These are phyloP conservation scores for Bifiguratus adelaidae DNA, from an alignment of 192 early-diverging fungal species.

Conservation along the genomic window DNA sequence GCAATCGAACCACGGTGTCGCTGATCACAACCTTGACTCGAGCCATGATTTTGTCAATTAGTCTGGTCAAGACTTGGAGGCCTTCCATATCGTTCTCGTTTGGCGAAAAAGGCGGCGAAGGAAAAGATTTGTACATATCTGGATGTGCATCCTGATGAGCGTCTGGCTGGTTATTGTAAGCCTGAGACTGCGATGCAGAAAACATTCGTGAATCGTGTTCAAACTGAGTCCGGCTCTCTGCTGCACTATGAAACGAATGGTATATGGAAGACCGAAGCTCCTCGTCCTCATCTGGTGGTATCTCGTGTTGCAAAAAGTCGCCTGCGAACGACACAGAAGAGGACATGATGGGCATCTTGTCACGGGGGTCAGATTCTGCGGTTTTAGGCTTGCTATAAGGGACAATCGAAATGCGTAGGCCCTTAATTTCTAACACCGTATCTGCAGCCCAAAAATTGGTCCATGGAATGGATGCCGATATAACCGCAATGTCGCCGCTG, in stretches of 20 bases:
- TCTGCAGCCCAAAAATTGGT: conserved; percentile 74
- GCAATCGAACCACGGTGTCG: conserved; percentile 35
- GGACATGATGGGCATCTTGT: conserved; percentile 56
- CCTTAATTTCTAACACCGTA: conserved; percentile 60
- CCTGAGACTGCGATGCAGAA: neutral
- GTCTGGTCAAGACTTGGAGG: conserved; percentile 60
- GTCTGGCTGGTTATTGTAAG: neutral
- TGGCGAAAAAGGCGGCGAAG: no score
- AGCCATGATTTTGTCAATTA: conserved; percentile 81
- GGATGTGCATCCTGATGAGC: neutral
- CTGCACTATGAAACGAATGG: conserved; percentile 29
- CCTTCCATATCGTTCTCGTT: conserved; percentile 39
- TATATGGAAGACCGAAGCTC: conserved; percentile 39
- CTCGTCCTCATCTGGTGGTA: conserved; percentile 50
- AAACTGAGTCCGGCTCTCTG: neutral
- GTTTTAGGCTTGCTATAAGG: conserved; percentile 8
- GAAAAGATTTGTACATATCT: no score
- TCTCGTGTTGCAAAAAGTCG: conserved; percentile 69
- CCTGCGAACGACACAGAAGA: conserved; percentile 83
- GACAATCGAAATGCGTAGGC: conserved; percentile 43
- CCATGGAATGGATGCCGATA: conserved; percentile 72
- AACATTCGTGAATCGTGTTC: no score
- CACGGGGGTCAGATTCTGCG: neutral
- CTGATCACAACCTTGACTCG: conserved; percentile 61
- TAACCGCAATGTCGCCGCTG: conserved; percentile 54